These are phyloP conservation scores for Yamadazyma sp. DNA, from an alignment of 805 yeast genomes.

Conservation along the genomic window DNA sequence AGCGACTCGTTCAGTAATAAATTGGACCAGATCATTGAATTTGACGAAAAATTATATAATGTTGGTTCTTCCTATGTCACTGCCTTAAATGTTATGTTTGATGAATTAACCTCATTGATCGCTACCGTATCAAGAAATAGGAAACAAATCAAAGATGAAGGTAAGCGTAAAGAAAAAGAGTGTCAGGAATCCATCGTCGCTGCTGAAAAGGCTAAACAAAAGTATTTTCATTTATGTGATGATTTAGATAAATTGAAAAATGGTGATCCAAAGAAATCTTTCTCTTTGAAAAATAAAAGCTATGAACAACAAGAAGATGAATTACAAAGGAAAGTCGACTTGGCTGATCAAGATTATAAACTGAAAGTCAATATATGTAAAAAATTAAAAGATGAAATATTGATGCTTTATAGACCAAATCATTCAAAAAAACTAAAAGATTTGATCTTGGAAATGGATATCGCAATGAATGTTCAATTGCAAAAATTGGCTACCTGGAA, in stretches of 20 bases:
- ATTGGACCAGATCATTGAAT: slow-evolving; percentile 65
- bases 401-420: slow-evolving; percentile 74
- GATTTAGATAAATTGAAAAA: slow-evolving; percentile 81
- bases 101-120: slow-evolving; percentile 72
- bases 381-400: slow-evolving; percentile 67
- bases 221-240: slow-evolving; percentile 73
- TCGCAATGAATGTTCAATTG: slow-evolving; percentile 83
- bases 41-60: slow-evolving; percentile 68
- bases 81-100: slow-evolving; percentile 80
- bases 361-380: slow-evolving; percentile 71
- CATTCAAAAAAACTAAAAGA: slow-evolving; percentile 69
- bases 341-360: slow-evolving; percentile 84
- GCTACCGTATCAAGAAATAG: slow-evolving; percentile 69
- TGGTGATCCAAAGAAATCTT: slow-evolving; percentile 82
- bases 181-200: slow-evolving; percentile 75
- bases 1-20: slow-evolving; percentile 64
- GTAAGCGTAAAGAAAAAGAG: slow-evolving; percentile 77
- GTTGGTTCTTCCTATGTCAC: slow-evolving; percentile 76
- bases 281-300: slow-evolving; percentile 75
- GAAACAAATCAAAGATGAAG: slow-evolving; percentile 77
- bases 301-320: slow-evolving; percentile 91
- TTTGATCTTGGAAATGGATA: slow-evolving; percentile 80
- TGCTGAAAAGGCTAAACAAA: slow-evolving; percentile 83
- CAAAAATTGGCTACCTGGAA: slow-evolving; percentile 86
- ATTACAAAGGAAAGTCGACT: slow-evolving; percentile 69